Conservation (phyloP, 2,329 filamentous ascomycete species). For the Pyrenophora tritici-repentis region DNA sequence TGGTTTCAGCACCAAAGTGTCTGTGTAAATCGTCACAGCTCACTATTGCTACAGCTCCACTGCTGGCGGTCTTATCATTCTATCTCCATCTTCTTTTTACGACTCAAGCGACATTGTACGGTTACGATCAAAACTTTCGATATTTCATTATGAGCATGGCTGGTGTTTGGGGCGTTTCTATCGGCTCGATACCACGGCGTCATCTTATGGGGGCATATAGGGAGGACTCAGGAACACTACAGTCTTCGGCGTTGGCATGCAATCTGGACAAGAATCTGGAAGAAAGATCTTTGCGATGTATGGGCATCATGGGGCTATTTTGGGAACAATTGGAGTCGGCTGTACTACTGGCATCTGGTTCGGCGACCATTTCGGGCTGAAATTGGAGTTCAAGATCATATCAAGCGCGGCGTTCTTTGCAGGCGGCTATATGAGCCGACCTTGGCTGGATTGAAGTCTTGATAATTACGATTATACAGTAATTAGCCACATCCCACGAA, state of each 20-base stretch:
- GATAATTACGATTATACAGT: constrained; percentile 21
- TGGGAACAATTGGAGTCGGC: not conserved
- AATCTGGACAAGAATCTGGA: constrained; percentile 40
- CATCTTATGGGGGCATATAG: constrained; percentile 5
- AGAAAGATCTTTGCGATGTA: constrained; percentile 6
- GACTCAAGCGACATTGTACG: constrained; percentile 11
- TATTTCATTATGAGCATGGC: constrained; percentile 11
- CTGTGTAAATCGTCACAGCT: constrained; percentile 9
- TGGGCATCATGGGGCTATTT: constrained; percentile 1
- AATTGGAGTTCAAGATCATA: constrained; percentile 17
- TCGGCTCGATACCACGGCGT: constrained; percentile 14
- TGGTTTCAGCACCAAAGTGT: not conserved
- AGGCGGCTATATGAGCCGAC: not conserved
- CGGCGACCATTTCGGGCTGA: constrained; percentile 3
- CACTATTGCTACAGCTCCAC: not conserved
- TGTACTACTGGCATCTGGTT: constrained; percentile 19
- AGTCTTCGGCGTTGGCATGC: not conserved
- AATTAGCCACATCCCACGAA: constrained; percentile 7
- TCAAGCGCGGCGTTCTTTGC: not conserved
- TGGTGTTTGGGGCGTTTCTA: constrained; percentile 7
- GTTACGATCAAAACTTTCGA: constrained; percentile 4
- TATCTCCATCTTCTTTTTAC: constrained; percentile 3
- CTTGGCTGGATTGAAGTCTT: constrained; percentile 4
- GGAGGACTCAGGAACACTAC: not conserved
- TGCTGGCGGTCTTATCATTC: not conserved